Evolutionary conservation across 1,139 yeast species (phyloP).

Genomic region (Saccharomycopsis crataegensis): DNA sequence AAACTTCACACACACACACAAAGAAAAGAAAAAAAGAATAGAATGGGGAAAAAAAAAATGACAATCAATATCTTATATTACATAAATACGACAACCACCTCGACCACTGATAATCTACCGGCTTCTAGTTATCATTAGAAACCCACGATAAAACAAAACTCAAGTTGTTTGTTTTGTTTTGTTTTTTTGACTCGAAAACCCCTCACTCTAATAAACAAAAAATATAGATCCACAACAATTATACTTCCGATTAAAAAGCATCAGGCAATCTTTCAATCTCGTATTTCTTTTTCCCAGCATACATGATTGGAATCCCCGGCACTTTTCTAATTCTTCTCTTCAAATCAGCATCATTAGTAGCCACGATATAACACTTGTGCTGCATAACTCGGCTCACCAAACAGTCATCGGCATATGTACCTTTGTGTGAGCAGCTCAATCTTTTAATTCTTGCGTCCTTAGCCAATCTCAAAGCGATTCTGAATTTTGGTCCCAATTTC

Average conservation of each 20-base stretch:
- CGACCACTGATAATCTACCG: too few species aligned
- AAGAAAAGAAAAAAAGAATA: too few species aligned
- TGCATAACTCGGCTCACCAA: conserved; percentile 87
- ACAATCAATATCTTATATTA: too few species aligned
- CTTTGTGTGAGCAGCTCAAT: conserved; percentile 83
- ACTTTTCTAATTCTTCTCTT: conserved; percentile 90
- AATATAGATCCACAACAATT: background rate
- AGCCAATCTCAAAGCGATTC: conserved; percentile 88
- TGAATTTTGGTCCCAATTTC: conserved; percentile 86
- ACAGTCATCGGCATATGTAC: conserved; percentile 98
- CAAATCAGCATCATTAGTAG: conserved; percentile 97
- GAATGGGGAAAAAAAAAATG: too few species aligned
- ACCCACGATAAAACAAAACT: too few species aligned
- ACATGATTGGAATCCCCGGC: conserved; percentile 95
- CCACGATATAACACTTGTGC: conserved; percentile 94
- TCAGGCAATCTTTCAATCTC: conserved; percentile 94
- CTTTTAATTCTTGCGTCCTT: conserved; percentile 89
- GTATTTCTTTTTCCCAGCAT: conserved; percentile 89
- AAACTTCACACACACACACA: too few species aligned
- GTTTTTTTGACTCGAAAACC: too few species aligned
- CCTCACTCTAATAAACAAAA: too few species aligned
- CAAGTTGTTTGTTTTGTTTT: too few species aligned
- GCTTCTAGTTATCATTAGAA: too few species aligned
- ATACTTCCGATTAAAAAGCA: conserved; percentile 47
- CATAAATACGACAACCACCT: too few species aligned